Evolutionary conservation across 495 filamentous ascomycete genomes (phyloP).

Genomic region (Darksidea phi): DNA sequence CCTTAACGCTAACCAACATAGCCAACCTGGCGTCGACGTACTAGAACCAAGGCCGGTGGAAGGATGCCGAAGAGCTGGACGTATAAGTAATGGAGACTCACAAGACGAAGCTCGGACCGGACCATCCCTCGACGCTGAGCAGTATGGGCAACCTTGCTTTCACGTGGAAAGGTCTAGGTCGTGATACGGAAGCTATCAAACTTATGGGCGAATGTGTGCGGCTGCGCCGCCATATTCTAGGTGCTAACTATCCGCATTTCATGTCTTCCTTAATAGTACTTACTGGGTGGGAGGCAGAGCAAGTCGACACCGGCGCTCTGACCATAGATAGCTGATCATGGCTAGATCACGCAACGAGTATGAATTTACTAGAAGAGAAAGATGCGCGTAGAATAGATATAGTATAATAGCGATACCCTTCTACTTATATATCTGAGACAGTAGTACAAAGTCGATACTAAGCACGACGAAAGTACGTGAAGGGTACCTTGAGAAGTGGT

Average conservation of each 20-base stretch:
- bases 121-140: no score
- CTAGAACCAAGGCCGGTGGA: no score
- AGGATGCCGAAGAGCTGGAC: no score
- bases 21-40: no score
- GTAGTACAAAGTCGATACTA: no score
- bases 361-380: slow-evolving; percentile 14
- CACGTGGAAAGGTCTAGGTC: slow-evolving; percentile 7
- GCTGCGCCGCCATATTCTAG: slow-evolving; percentile 27
- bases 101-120: no score
- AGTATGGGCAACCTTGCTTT: no score
- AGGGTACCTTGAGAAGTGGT: no score
- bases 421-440: no score
- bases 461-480: no score
- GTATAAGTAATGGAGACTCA: no score
- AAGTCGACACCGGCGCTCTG: slow-evolving; percentile 12
- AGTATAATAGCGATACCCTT: slow-evolving; percentile 16
- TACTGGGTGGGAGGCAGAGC: slow-evolving; percentile 26
- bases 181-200: slow-evolving; percentile 32
- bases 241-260: slow-evolving; percentile 33
- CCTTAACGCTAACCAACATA: no score
- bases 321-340: slow-evolving; percentile 2
- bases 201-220: slow-evolving; percentile 33
- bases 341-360: slow-evolving; percentile 19
- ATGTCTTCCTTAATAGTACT: slow-evolving; percentile 30
- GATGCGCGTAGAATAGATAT: slow-evolving; percentile 6